A percentile compares a stretch with the other conserved stretches of the same genome.
phyloP scores from a whole-genome alignment of 228 moss, liverwort and hornwort genomes.

The Sphagnum fallax region DNA sequence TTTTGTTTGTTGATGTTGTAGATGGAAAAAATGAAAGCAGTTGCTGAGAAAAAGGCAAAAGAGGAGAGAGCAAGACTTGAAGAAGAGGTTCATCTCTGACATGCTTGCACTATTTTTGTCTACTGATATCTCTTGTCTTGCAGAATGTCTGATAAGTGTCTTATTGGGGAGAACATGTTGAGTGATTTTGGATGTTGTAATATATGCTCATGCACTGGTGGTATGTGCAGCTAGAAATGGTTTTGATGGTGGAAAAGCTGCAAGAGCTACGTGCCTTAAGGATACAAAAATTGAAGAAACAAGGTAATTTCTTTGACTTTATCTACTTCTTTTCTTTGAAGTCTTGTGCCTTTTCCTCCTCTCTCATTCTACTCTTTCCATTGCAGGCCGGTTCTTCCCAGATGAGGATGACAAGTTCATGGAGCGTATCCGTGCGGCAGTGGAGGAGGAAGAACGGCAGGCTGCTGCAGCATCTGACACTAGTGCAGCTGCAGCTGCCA shows the following conservation, averaged over 20 bases:
- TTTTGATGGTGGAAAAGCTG: conserved; percentile 88
- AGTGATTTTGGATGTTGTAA: background rate
- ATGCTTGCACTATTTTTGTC: no score
- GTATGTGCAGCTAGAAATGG: conserved; percentile 63
- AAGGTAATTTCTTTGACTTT: conserved; percentile 30
- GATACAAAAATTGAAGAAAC: conserved; percentile 86
- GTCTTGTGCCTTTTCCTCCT: background rate
- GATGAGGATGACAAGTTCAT: conserved; percentile 96
- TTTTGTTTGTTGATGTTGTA: conserved; percentile 11
- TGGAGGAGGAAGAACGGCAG: conserved; percentile 94
- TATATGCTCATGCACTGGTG: background rate
- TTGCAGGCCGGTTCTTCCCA: conserved; percentile 89
- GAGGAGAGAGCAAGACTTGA: conserved; percentile 63
- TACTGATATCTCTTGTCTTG: no score
- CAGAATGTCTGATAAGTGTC: no score
- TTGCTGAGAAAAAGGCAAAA: conserved; percentile 77
- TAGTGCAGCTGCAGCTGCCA: conserved; percentile 78
- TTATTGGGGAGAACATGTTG: no score
- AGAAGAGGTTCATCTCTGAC: conserved; percentile 27
- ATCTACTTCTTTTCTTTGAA: background rate
- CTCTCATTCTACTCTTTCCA: background rate
- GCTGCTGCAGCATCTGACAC: conserved; percentile 83
- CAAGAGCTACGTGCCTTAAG: conserved; percentile 86
- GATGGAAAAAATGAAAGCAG: conserved; percentile 93
- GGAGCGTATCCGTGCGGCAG: conserved; percentile 81